These are phyloP conservation scores for Vanrija humicola DNA, from an alignment of 1,284 basidiomycete genomes.

Conservation along the genomic window DNA sequence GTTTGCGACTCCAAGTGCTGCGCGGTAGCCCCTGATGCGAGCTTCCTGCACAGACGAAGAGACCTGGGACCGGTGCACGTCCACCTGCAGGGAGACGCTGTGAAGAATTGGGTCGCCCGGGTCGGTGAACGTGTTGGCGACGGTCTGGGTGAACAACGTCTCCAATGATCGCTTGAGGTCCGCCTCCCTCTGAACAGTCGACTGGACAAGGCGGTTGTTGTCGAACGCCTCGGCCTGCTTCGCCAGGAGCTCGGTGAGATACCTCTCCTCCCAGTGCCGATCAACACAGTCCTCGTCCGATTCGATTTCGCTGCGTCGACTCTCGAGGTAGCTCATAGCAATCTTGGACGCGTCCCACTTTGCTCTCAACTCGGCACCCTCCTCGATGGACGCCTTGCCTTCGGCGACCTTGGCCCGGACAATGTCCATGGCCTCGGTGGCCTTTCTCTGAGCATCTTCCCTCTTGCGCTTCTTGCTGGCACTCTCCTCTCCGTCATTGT, in stretches of 20 bases:
- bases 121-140: slow-evolving; percentile 67
- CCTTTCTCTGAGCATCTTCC: slow-evolving; percentile 63
- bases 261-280: slow-evolving; percentile 62
- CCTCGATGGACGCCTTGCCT: slow-evolving; percentile 63
- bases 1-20: slow-evolving; percentile 63
- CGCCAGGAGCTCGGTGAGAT: slow-evolving; percentile 64
- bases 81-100: slow-evolving; percentile 68
- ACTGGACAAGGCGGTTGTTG: slow-evolving; percentile 59
- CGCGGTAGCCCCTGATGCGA: slow-evolving; percentile 63
- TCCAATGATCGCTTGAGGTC: slow-evolving; percentile 78
- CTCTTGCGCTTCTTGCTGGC: slow-evolving; percentile 57
- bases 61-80: slow-evolving; percentile 65
- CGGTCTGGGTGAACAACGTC: slow-evolving; percentile 71
- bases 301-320: slow-evolving; percentile 63
- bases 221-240: slow-evolving; percentile 67
- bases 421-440: slow-evolving; percentile 66
- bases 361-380: slow-evolving; percentile 72
- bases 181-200: slow-evolving; percentile 62
- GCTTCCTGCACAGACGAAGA: slow-evolving; percentile 66
- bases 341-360: slow-evolving; percentile 70
- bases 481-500: slow-evolving; percentile 35
- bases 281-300: slow-evolving; percentile 42
- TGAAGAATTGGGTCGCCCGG: slow-evolving; percentile 69
- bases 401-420: slow-evolving; percentile 65
- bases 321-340: slow-evolving; percentile 62